Conservation (phyloP, 2,329 filamentous ascomycete genomes). For the Fusarium sororula region DNA sequence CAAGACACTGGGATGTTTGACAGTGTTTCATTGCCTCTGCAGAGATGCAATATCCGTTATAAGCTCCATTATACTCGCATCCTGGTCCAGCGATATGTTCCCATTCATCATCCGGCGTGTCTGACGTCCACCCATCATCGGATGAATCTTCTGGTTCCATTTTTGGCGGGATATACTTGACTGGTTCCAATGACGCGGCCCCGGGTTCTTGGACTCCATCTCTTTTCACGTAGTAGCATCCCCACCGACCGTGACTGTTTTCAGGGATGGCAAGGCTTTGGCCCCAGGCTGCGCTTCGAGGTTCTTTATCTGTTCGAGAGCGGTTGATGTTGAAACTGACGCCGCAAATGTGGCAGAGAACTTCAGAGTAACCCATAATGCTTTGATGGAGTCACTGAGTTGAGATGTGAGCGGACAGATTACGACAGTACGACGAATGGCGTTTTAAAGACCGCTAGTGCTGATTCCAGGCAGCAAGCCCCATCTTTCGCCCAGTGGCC, state of each 20-base stretch:
- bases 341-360: conserved; percentile 1
- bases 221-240: conserved; percentile 2
- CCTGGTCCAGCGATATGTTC: conserved; percentile 40
- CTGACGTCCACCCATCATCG: neutral
- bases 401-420: no score
- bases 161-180: neutral
- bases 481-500: neutral
- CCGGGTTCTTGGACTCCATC: neutral
- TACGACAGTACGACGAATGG: rapidly evolving
- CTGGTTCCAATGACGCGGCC: neutral
- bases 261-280: neutral
- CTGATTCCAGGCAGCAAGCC: neutral
- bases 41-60: conserved; percentile 37
- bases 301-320: conserved; percentile 32
- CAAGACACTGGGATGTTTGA: conserved; percentile 40
- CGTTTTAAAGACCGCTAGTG: neutral
- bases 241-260: neutral
- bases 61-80: conserved; percentile 21
- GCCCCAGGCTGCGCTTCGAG: conserved; percentile 27
- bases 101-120: neutral
- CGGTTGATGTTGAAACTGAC: conserved; percentile 45
- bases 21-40: conserved; percentile 41
- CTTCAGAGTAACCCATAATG: conserved; percentile 1
- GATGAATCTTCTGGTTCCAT: neutral
- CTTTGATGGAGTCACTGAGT: no score